Conservation (phyloP, 805 yeast genomes). For the Candida anglica region DNA sequence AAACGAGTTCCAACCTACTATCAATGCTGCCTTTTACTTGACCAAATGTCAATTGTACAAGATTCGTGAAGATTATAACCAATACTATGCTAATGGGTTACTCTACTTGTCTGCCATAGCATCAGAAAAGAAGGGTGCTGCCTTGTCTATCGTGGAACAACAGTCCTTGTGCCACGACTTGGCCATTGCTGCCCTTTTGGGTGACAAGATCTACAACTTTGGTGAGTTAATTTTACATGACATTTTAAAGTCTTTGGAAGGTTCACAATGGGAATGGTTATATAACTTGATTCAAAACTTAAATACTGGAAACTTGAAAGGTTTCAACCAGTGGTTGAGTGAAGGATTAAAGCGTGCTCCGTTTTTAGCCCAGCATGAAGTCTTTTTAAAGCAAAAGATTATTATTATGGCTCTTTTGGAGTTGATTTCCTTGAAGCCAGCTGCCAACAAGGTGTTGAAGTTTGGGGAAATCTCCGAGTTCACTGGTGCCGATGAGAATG, state of each 20-base stretch:
- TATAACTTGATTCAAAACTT: conserved; percentile 64
- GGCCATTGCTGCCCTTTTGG: conserved; percentile 81
- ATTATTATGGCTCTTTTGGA: conserved; percentile 90
- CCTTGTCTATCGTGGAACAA: conserved; percentile 39
- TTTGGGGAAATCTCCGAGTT: conserved; percentile 66
- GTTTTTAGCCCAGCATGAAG: conserved; percentile 51
- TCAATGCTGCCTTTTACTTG: conserved; percentile 80
- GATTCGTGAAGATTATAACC: conserved; percentile 71
- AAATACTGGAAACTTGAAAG: conserved; percentile 71
- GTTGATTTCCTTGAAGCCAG: conserved; percentile 71
- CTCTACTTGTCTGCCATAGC: conserved; percentile 75
- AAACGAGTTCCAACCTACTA: conserved; percentile 40
- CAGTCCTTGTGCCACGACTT: conserved; percentile 64
- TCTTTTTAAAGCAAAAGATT: conserved; percentile 82
- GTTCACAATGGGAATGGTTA: conserved; percentile 62
- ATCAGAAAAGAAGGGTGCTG: conserved; percentile 49
- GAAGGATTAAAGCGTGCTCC: conserved; percentile 43
- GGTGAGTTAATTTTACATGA: conserved; percentile 94
- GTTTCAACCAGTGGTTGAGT: conserved; percentile 51
- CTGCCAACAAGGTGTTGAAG: conserved; percentile 67
- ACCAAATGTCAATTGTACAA: conserved; percentile 76
- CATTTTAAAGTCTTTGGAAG: conserved; percentile 53
- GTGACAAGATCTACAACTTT: conserved; percentile 89
- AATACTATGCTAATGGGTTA: conserved; percentile 76
- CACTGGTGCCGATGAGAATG: conserved; percentile 65